phyloP scores from a whole-genome alignment of 2,329 filamentous ascomycete species.

The Fusarium sp. region DNA sequence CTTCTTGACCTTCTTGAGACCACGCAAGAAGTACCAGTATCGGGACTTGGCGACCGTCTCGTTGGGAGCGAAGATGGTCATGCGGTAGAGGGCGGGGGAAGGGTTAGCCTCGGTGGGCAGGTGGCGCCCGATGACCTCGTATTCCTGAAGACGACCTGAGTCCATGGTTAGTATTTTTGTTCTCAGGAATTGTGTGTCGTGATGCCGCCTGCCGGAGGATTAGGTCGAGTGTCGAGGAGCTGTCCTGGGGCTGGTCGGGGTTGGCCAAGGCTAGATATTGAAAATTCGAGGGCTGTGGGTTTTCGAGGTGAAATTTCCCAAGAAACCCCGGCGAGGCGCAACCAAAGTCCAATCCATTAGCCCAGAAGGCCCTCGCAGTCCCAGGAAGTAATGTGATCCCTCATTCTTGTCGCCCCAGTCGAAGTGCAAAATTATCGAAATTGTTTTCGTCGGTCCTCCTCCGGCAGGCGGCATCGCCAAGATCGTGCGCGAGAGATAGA shows the following conservation, averaged over 20 bases:
- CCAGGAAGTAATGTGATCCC: slow-evolving; percentile 7
- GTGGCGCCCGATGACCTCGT: slow-evolving; percentile 99
- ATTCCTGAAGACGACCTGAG: slow-evolving; percentile 98
- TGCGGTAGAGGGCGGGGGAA: slow-evolving; percentile 98
- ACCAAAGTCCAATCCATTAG: not conserved
- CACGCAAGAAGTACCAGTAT: slow-evolving; percentile 99
- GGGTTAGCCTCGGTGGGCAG: slow-evolving; percentile 98
- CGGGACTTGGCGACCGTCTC: slow-evolving; percentile 98
- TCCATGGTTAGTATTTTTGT: slow-evolving; percentile 48
- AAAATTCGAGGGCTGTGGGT: slow-evolving; percentile 25
- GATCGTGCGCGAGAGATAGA: slow-evolving; percentile 37
- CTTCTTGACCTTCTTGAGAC: slow-evolving; percentile 99
- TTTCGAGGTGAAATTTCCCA: slow-evolving; percentile 4
- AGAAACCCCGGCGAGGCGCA: not conserved
- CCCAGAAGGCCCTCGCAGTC: not conserved
- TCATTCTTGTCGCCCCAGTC: slow-evolving; percentile 4
- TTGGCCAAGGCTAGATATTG: not conserved
- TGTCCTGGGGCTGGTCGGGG: slow-evolving; percentile 7
- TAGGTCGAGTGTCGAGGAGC: slow-evolving; percentile 19
- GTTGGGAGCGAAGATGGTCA: slow-evolving; percentile 99
- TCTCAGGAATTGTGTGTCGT: slow-evolving; percentile 8
- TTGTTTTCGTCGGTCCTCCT: slow-evolving; percentile 35
- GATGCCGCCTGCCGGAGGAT: slow-evolving; percentile 27
- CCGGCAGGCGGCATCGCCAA: slow-evolving; percentile 42
- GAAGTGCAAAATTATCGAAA: slow-evolving; percentile 35